Percentiles rank a stretch among this genome's conserved stretches.
These are phyloP conservation scores for Eleusine coracana DNA, from an alignment of 176 grass and related monocot genomes.

Conservation along the genomic window DNA sequence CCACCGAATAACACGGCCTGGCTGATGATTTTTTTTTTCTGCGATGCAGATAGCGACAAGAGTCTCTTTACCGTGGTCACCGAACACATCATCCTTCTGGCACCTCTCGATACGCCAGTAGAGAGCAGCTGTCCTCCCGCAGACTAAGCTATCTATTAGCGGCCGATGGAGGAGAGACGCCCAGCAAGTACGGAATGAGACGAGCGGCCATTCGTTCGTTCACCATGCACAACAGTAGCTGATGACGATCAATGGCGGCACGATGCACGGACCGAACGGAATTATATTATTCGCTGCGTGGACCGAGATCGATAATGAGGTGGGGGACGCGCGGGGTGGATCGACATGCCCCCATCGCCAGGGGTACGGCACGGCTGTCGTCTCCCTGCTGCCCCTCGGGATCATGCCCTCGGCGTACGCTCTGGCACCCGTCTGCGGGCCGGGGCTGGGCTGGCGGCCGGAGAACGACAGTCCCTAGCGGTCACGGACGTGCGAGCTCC, in stretches of 20 bases:
- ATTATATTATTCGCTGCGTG: constrained; percentile 21
- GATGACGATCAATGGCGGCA: background rate
- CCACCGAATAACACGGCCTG: constrained; percentile 7
- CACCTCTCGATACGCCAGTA: constrained; percentile 11
- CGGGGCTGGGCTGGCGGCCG: no score
- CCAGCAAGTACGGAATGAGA: constrained; percentile 32
- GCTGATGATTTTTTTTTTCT: background rate
- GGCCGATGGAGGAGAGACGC: background rate
- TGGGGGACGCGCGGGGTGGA: background rate
- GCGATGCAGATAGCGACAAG: constrained; percentile 20
- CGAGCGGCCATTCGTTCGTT: background rate
- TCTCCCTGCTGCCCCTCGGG: constrained; percentile 1
- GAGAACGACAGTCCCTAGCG: constrained; percentile 2
- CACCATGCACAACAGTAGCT: background rate
- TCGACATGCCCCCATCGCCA: constrained; percentile 33
- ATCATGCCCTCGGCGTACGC: constrained; percentile 3
- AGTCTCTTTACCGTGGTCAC: background rate
- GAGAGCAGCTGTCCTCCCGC: background rate
- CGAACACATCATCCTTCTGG: background rate
- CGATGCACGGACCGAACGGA: constrained; percentile 8
- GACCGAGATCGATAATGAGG: background rate
- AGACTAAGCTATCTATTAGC: background rate
- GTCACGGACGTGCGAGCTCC: constrained; percentile 46
- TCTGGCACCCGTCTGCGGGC: background rate
- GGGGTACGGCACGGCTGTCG: constrained; percentile 40